phyloP scores from a whole-genome alignment of 1,284 basidiomycete genomes.

The Laetiporus sulphureus region DNA sequence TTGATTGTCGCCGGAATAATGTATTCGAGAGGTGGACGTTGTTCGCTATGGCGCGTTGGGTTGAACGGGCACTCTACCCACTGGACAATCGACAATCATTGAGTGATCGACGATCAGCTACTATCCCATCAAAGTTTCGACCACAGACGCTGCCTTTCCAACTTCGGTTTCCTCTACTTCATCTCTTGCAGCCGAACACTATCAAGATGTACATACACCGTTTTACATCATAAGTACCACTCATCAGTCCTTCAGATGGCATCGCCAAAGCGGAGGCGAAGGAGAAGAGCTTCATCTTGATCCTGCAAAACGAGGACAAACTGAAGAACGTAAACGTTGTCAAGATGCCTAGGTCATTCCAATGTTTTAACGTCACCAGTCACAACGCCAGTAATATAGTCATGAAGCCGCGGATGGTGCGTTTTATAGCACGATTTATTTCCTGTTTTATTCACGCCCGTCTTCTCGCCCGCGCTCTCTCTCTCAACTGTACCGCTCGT shows the following conservation, averaged over 20 bases:
- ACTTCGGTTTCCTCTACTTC: constrained; percentile 5
- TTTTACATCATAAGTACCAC: constrained; percentile 19
- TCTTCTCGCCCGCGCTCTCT: constrained; percentile 23
- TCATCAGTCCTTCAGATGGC: constrained; percentile 26
- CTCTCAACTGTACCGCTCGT: constrained; percentile 17
- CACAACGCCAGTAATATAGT: constrained; percentile 7
- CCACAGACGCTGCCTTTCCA: too few relatives aligned
- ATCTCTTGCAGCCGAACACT: constrained; percentile 2
- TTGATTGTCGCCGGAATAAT: too few relatives aligned
- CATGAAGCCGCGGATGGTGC: constrained; percentile 6
- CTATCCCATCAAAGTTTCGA: too few relatives aligned
- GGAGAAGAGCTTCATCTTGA: constrained; percentile 24
- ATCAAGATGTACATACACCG: constrained; percentile 3
- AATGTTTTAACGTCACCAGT: constrained; percentile 5
- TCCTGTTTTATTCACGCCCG: too few relatives aligned
- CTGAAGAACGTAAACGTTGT: constrained; percentile 20
- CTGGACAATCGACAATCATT: too few relatives aligned
- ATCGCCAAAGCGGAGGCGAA: constrained; percentile 25
- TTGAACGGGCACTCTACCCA: too few relatives aligned
- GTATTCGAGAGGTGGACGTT: too few relatives aligned
- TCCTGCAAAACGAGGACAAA: constrained; percentile 25
- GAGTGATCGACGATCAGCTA: too few relatives aligned
- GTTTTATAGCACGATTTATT: constrained; percentile 21
- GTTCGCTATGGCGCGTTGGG: too few relatives aligned
- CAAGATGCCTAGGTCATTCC: constrained; percentile 5